Conservation (phyloP, 371 early-diverging fungal species). For the Furculomyces boomerangus region DNA sequence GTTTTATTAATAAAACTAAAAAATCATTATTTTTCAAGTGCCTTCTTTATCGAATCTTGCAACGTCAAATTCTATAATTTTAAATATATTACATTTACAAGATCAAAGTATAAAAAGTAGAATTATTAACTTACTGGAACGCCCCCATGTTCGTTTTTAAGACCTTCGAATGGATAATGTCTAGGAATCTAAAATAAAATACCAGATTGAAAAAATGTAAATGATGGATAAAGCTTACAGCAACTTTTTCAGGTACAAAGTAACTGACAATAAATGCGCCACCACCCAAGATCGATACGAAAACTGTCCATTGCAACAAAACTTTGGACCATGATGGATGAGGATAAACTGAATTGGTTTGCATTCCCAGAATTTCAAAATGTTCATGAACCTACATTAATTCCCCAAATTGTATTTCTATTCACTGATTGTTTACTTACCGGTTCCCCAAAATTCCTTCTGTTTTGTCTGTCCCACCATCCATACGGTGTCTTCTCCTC, state of each 20-base stretch:
- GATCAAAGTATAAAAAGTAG: background rate
- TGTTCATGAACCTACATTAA: constrained; percentile 13
- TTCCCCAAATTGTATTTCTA: background rate
- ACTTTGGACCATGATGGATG: constrained; percentile 18
- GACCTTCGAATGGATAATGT: constrained; percentile 10
- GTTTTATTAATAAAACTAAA: background rate
- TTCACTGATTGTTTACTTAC: background rate
- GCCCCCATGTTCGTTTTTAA: constrained; percentile 22
- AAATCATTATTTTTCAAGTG: background rate
- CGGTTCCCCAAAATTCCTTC: constrained; percentile 24
- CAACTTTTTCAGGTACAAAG: constrained; percentile 11
- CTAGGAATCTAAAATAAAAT: constrained; percentile 7
- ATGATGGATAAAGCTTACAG: constrained; percentile 5
- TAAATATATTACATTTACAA: background rate
- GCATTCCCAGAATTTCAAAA: constrained; percentile 22
- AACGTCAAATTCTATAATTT: constrained; percentile 12
- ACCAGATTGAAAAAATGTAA: background rate
- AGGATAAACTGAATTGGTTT: constrained; percentile 16
- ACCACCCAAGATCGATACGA: constrained; percentile 12
- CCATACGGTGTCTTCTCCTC: constrained; percentile 21
- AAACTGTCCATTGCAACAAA: constrained; percentile 16
- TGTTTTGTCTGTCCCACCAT: constrained; percentile 26
- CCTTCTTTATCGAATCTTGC: constrained; percentile 11
- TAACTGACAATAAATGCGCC: constrained; percentile 14
- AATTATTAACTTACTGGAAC: constrained; percentile 5